These are phyloP conservation scores for Schoenoplectus tabernaemontani DNA, from an alignment of 202 grass and related monocot species.

Conservation along the genomic window DNA sequence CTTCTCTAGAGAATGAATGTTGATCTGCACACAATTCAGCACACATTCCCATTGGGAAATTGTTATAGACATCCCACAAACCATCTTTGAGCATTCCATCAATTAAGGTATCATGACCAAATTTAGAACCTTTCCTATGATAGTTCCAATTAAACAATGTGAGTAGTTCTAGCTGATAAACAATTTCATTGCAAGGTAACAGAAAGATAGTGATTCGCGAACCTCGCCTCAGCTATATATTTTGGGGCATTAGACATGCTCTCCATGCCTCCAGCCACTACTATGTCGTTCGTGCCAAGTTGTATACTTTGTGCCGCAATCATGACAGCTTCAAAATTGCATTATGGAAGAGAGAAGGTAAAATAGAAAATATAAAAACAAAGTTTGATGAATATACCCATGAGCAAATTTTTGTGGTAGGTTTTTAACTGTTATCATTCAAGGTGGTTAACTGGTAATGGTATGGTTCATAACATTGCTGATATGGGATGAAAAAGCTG, in stretches of 20 bases:
- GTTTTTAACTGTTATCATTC: neutral
- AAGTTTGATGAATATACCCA: neutral
- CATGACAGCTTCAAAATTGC: conserved; percentile 50
- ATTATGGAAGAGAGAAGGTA: neutral
- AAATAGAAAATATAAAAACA: neutral
- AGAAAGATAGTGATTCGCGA: neutral
- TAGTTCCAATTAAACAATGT: neutral
- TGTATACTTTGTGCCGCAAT: conserved; percentile 84
- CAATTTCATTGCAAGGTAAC: neutral
- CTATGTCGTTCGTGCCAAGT: conserved; percentile 68
- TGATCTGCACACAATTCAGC: conserved; percentile 67
- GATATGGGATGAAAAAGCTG: neutral
- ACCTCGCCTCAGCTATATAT: conserved; percentile 74
- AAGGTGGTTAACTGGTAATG: neutral
- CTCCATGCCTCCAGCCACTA: conserved; percentile 92
- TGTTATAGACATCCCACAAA: conserved; percentile 87
- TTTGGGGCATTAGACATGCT: conserved; percentile 96
- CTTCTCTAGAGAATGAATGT: conserved; percentile 57
- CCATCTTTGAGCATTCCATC: conserved; percentile 95
- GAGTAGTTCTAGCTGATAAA: neutral
- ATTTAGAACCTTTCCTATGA: conserved; percentile 67
- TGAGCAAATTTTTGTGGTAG: neutral
- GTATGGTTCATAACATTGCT: neutral
- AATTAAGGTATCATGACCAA: conserved; percentile 70
- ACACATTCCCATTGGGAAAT: conserved; percentile 90